Percentiles rank a stretch among this genome's conserved stretches.
These are phyloP conservation scores for Jatropha curcas DNA, from an alignment of 345 rosid species.

Conservation along the genomic window DNA sequence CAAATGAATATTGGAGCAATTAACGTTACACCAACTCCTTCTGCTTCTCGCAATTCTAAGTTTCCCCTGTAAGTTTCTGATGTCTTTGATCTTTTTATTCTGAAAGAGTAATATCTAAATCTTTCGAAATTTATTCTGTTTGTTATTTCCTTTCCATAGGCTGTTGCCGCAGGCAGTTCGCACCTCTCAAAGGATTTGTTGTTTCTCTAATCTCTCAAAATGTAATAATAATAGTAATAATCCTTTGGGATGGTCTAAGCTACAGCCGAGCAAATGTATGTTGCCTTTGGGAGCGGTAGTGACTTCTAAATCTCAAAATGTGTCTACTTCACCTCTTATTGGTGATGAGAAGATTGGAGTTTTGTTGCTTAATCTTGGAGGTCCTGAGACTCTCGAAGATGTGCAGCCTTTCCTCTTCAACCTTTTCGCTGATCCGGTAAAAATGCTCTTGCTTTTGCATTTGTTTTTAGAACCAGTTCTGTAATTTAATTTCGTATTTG, in stretches of 20 bases:
- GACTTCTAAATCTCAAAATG: conserved; percentile 49
- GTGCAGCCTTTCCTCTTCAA: conserved; percentile 98
- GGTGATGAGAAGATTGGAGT: conserved; percentile 77
- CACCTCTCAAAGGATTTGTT: conserved; percentile 42
- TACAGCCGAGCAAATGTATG: conserved; percentile 27
- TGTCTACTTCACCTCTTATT: conserved; percentile 37
- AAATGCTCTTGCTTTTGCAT: conserved; percentile 5
- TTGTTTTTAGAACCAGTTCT: not conserved
- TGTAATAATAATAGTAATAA: conserved; percentile 23
- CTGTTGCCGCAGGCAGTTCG: conserved; percentile 41
- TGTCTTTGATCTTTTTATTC: not conserved
- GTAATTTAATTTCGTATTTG: too few species aligned
- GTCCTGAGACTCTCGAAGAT: conserved; percentile 96
- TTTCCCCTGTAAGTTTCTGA: conserved; percentile 8
- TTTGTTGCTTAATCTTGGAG: conserved; percentile 90
- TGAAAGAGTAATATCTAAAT: not conserved
- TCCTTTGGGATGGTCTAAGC: conserved; percentile 40
- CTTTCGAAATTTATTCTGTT: not conserved
- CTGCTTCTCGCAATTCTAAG: conserved; percentile 24
- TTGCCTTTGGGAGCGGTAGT: conserved; percentile 56
- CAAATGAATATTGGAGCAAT: conserved; percentile 25
- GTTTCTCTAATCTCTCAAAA: conserved; percentile 29
- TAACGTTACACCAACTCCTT: conserved; percentile 29
- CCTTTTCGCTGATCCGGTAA: conserved; percentile 97
- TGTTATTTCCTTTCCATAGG: conserved; percentile 29